These are phyloP conservation scores for Lactarius hatsudake DNA, from an alignment of 768 basidiomycete genomes.

Conservation along the genomic window DNA sequence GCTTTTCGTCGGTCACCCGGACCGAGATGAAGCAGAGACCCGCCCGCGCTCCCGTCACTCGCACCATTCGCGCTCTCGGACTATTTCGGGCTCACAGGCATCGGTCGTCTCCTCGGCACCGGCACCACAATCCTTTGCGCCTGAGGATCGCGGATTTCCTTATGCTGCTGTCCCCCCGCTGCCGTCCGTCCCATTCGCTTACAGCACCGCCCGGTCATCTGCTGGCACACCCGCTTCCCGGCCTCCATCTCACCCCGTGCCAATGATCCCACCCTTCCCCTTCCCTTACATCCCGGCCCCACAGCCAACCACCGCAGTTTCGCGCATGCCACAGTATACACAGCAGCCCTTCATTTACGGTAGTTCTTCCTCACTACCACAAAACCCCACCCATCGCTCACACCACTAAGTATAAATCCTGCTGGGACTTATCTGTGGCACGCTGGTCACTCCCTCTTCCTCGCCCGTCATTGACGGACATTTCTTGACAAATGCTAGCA, in stretches of 20 bases:
- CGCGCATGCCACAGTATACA: conserved; percentile 9
- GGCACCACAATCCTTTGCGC: not conserved
- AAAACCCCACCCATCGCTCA: conserved; percentile 6
- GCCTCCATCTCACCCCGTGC: not conserved
- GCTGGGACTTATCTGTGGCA: not conserved
- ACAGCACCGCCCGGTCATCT: not conserved
- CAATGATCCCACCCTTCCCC: conserved; percentile 1
- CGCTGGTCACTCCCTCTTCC: not conserved
- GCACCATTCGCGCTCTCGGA: conserved; percentile 5
- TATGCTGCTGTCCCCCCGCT: conserved; percentile 11
- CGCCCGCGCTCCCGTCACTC: conserved; percentile 14
- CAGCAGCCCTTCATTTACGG: conserved; percentile 2
- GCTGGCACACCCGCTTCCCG: conserved; percentile 4
- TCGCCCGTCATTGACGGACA: not conserved
- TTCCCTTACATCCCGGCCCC: conserved; percentile 12
- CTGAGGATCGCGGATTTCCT: conserved; percentile 19
- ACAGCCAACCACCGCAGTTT: conserved; percentile 14
- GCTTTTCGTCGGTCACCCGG: not conserved
- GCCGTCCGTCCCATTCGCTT: conserved; percentile 3
- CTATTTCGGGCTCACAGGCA: conserved; percentile 8
- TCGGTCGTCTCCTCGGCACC: not conserved
- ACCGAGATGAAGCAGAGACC: conserved; percentile 2
- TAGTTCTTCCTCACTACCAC: conserved; percentile 5
- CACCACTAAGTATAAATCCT: not conserved
- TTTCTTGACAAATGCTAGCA: not conserved